Conservation (phyloP, 1,284 basidiomycete species). For the Cryptococcus wingfieldii region DNA sequence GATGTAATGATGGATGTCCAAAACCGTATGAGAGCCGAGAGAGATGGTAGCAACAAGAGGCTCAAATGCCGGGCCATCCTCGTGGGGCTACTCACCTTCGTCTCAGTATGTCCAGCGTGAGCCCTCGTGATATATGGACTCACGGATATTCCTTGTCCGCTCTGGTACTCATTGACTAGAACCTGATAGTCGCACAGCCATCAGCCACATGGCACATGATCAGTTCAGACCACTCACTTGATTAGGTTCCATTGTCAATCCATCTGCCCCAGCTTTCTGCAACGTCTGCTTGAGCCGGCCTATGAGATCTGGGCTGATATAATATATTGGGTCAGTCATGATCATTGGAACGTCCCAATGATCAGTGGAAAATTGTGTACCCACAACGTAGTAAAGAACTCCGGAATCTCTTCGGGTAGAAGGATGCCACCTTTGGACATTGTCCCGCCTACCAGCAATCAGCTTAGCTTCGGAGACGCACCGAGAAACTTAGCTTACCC, state of each 20-base stretch:
- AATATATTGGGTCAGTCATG: conserved; percentile 3
- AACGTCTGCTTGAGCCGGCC: conserved; percentile 55
- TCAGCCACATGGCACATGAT: neutral
- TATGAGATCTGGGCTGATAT: conserved; percentile 69
- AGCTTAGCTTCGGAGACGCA: neutral
- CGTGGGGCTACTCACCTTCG: conserved; percentile 65
- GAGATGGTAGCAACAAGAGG: conserved; percentile 87
- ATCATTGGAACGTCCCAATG: neutral
- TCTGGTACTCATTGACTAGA: conserved; percentile 80
- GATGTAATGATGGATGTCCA: conserved; percentile 75
- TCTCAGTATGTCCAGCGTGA: neutral
- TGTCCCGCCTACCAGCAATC: conserved; percentile 36
- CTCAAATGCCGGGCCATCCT: conserved; percentile 84
- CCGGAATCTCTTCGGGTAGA: conserved; percentile 40
- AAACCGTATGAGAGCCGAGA: conserved; percentile 73
- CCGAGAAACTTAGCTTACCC: conserved; percentile 54
- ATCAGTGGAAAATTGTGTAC: conserved; percentile 5
- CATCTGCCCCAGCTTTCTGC: conserved; percentile 54
- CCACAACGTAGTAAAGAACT: conserved; percentile 38
- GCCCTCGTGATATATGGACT: conserved; percentile 19
- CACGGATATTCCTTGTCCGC: conserved; percentile 90
- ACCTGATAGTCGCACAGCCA: conserved; percentile 52
- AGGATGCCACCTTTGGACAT: conserved; percentile 43
- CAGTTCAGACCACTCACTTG: conserved; percentile 12
- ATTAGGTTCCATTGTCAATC: conserved; percentile 63